phyloP scores from a whole-genome alignment of 2,329 filamentous ascomycete genomes.

The Colletotrichum neosansevieriae region DNA sequence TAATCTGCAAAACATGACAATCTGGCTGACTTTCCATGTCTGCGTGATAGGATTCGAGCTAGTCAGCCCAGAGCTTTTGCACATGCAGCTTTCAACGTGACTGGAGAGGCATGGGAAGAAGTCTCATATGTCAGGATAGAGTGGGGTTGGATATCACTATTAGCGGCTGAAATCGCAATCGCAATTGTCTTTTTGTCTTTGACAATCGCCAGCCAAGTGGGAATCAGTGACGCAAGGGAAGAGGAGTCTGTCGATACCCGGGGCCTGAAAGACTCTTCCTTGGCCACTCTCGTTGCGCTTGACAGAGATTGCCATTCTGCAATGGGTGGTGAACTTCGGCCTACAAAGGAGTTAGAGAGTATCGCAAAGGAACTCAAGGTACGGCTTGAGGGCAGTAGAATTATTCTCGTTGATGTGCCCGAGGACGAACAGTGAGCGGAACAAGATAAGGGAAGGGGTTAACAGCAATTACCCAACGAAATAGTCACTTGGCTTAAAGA shows the following conservation, averaged over 20 bases:
- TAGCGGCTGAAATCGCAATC: not conserved
- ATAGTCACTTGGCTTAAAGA: too few relatives aligned
- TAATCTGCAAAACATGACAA: too few relatives aligned
- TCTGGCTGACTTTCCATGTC: not conserved
- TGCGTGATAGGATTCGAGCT: not conserved
- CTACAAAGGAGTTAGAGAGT: not conserved
- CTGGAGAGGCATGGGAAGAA: constrained; percentile 10
- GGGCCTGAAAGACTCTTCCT: not conserved
- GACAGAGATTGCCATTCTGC: not conserved
- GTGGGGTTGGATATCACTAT: constrained; percentile 14
- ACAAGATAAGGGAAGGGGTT: too few relatives aligned
- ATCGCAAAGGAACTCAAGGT: not conserved
- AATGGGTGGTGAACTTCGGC: not conserved
- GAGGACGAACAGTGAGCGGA: too few relatives aligned
- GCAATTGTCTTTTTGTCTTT: not conserved
- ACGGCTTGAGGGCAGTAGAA: not conserved
- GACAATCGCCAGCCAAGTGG: not conserved
- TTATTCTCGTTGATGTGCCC: too few relatives aligned
- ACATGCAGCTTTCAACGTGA: not conserved
- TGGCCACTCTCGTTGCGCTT: not conserved
- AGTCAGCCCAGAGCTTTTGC: not conserved
- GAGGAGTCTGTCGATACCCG: not conserved
- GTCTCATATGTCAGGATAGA: constrained; percentile 7
- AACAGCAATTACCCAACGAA: too few relatives aligned
- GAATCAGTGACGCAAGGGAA: not conserved